phyloP scores from a whole-genome alignment of 1,139 yeast species.

The Zhuliangozyma parablackwelliae region DNA sequence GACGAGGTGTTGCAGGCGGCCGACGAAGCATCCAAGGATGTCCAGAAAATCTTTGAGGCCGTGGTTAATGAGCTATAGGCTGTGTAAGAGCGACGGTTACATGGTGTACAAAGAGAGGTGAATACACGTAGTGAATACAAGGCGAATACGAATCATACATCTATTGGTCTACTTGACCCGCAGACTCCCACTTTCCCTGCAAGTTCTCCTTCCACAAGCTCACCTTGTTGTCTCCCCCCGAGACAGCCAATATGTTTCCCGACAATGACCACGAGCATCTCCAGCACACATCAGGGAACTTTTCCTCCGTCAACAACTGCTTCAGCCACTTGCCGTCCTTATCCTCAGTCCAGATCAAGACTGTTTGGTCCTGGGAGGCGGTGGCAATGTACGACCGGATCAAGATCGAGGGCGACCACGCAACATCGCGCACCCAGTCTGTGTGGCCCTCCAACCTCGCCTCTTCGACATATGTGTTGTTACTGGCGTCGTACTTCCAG shows the following conservation, averaged over 20 bases:
- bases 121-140: no score
- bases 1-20: slow-evolving; percentile 86
- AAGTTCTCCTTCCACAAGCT: slow-evolving; percentile 95
- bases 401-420: slow-evolving; percentile 92
- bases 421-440: slow-evolving; percentile 98
- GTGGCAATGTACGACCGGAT: slow-evolving; percentile 92
- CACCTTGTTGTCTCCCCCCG: slow-evolving; percentile 94
- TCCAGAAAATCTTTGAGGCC: slow-evolving; percentile 62
- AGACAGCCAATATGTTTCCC: slow-evolving; percentile 91
- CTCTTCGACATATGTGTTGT: slow-evolving; percentile 64
- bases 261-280: slow-evolving; percentile 96
- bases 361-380: slow-evolving; percentile 95
- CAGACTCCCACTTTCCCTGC: slow-evolving; percentile 93
- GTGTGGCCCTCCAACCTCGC: slow-evolving; percentile 82
- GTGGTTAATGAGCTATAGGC: slow-evolving; percentile 47
- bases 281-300: slow-evolving; percentile 97
- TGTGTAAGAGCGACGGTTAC: no score
- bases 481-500: slow-evolving; percentile 68
- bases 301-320: slow-evolving; percentile 66
- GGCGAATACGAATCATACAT: neutral
- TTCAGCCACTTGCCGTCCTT: slow-evolving; percentile 74
- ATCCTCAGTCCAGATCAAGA: slow-evolving; percentile 86
- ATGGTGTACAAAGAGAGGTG: no score
- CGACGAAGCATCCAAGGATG: slow-evolving; percentile 72
- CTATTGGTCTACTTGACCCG: slow-evolving; percentile 86